Evolutionary conservation across 805 yeast species (phyloP).

Genomic region (Lipomyces sp.): DNA sequence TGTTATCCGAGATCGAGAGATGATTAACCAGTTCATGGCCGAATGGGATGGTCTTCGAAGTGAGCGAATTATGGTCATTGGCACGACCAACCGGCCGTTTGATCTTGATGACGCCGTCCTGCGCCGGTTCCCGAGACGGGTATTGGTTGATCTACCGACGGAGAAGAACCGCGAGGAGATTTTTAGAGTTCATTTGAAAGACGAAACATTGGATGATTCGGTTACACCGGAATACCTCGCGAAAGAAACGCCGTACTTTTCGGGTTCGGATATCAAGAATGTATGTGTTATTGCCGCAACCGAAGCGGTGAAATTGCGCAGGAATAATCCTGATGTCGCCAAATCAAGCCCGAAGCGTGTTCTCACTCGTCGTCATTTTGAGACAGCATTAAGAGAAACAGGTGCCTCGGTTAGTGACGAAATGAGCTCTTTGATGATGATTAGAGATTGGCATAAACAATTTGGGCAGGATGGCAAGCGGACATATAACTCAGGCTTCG

Average conservation of each 20-base stretch:
- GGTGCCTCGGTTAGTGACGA: conserved; percentile 34
- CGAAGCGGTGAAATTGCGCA: conserved; percentile 68
- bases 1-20: conserved; percentile 85
- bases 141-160: conserved; percentile 95
- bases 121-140: conserved; percentile 97
- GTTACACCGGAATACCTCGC: conserved; percentile 64
- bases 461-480: conserved; percentile 27
- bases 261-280: conserved; percentile 83
- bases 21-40: conserved; percentile 94
- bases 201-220: conserved; percentile 57
- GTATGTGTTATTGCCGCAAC: conserved; percentile 82
- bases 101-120: conserved; percentile 97
- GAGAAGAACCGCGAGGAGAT: conserved; percentile 90
- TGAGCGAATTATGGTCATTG: conserved; percentile 95
- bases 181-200: conserved; percentile 81
- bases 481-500: neutral
- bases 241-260: conserved; percentile 61
- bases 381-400: conserved; percentile 26
- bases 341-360: conserved; percentile 38
- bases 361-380: conserved; percentile 29
- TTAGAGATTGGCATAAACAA: conserved; percentile 34
- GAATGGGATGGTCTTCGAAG: conserved; percentile 99
- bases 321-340: neutral
- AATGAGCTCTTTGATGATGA: conserved; percentile 31
- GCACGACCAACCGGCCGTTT: conserved; percentile 99